Evolutionary conservation across 176 grass and related monocot genomes (phyloP).

Genomic region (Miscanthus lutarioriparius): DNA sequence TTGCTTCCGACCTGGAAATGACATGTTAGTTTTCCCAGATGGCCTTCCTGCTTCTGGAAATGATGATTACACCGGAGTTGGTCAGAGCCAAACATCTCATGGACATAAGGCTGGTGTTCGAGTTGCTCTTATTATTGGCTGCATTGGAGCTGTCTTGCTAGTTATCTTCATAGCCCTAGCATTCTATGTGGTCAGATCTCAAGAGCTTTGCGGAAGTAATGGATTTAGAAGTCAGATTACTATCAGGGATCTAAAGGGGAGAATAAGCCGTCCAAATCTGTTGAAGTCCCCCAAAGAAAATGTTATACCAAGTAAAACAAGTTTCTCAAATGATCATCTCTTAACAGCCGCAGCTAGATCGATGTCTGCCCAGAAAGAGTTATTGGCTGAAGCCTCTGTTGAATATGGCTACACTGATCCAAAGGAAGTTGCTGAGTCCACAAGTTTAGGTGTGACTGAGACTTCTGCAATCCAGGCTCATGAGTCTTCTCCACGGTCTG

Average conservation of each 20-base stretch:
- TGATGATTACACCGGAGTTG: constrained; percentile 32
- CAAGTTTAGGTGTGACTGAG: constrained; percentile 44
- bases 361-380: constrained; percentile 84
- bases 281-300: constrained; percentile 71
- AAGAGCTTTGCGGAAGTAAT: constrained; percentile 83
- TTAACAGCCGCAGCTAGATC: constrained; percentile 70
- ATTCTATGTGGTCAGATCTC: constrained; percentile 76
- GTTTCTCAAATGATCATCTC: constrained; percentile 92
- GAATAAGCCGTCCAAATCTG: constrained; percentile 49
- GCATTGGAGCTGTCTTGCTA: constrained; percentile 70
- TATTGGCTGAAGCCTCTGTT: constrained; percentile 67
- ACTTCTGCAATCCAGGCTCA: constrained; percentile 33
- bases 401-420: constrained; percentile 70
- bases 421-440: constrained; percentile 49
- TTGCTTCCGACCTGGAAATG: constrained; percentile 88
- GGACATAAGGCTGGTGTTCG: constrained; percentile 58
- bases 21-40: constrained; percentile 68
- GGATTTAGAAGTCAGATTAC: constrained; percentile 58
- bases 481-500: constrained; percentile 46
- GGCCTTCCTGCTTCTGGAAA: constrained; percentile 58
- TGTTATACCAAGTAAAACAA: constrained; percentile 76
- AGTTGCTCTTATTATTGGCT: constrained; percentile 77
- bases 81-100: constrained; percentile 34
- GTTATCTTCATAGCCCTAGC: constrained; percentile 69
- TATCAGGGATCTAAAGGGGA: constrained; percentile 77